Conservation (phyloP, 345 rosid species). For the Linum trigynum region DNA sequence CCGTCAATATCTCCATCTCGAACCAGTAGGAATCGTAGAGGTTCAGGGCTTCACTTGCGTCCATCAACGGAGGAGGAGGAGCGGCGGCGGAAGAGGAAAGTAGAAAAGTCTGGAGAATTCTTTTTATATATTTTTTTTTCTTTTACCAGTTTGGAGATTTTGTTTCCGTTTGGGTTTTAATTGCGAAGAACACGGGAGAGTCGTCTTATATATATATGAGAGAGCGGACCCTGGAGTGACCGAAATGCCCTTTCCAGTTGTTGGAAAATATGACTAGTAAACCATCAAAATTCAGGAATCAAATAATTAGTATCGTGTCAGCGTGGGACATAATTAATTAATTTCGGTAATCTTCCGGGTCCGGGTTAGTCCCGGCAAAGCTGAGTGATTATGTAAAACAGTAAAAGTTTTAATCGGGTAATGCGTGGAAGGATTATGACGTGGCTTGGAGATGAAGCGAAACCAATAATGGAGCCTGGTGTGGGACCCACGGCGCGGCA, state of each 20-base stretch:
- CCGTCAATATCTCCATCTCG: constrained; percentile 23
- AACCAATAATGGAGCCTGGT: neutral
- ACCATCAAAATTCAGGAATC: no score
- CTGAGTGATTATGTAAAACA: neutral
- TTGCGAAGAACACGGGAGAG: neutral
- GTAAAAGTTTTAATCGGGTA: neutral
- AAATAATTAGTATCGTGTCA: no score
- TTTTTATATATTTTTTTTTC: no score
- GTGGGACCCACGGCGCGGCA: neutral
- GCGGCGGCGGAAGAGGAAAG: neutral
- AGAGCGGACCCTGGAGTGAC: no score
- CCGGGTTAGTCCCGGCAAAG: neutral
- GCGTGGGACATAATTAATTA: no score
- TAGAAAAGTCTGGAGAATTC: neutral
- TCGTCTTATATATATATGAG: neutral
- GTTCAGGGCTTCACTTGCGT: constrained; percentile 28
- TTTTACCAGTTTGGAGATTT: neutral
- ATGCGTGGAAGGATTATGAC: neutral
- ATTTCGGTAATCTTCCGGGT: no score
- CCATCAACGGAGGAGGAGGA: constrained; percentile 16
- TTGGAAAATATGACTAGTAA: no score
- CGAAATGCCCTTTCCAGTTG: no score
- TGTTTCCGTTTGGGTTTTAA: neutral
- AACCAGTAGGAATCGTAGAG: constrained; percentile 48
- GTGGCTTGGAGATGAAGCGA: neutral